Conservation (phyloP, 2,329 filamentous ascomycete species). For the Tolypocladium sp. region DNA sequence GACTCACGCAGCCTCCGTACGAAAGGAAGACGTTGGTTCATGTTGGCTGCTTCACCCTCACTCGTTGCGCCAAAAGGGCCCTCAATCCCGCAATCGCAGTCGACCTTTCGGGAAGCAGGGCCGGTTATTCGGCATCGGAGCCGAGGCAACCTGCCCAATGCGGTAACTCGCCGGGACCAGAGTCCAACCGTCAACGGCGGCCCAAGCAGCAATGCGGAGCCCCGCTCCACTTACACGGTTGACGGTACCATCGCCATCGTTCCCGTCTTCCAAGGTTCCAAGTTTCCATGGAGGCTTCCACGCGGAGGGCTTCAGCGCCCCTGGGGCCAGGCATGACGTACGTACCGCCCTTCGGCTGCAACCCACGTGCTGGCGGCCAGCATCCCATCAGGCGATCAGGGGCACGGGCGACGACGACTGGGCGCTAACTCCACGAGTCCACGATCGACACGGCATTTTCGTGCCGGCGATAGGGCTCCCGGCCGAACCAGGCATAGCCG, state of each 20-base stretch:
- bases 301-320: constrained; percentile 35
- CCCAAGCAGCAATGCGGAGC: not conserved
- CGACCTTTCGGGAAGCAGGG: not conserved
- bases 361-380: not conserved
- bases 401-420: not conserved
- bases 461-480: not conserved
- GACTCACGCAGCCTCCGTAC: not conserved
- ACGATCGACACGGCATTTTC: not conserved
- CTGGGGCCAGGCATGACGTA: constrained; percentile 29
- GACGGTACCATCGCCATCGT: not conserved
- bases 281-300: constrained; percentile 31
- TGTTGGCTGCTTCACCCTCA: not conserved
- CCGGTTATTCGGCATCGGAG: not conserved
- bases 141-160: not conserved
- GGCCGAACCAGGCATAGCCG: not conserved
- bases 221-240: not conserved
- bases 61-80: not conserved
- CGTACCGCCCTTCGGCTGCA: not conserved
- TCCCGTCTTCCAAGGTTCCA: constrained; percentile 7
- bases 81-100: not conserved
- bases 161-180: not conserved
- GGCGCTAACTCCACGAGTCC: not conserved
- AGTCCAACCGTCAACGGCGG: not conserved
- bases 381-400: not conserved
- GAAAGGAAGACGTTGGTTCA: not conserved